phyloP scores from a whole-genome alignment of 1,139 yeast genomes.

The Sugiyamaella xylanicola region DNA sequence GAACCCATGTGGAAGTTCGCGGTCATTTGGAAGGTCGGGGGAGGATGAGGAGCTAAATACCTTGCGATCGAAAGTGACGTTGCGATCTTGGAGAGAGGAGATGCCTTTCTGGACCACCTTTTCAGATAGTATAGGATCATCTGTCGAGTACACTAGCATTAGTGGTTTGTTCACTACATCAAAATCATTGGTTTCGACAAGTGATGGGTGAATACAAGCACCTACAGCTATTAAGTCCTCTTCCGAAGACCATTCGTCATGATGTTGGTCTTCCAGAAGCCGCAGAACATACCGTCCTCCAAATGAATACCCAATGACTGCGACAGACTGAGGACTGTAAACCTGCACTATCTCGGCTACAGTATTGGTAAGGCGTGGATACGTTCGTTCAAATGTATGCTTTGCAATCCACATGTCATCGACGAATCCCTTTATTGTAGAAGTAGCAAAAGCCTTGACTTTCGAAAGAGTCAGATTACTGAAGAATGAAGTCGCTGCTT shows the following conservation, averaged over 20 bases:
- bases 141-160: constrained; percentile 40
- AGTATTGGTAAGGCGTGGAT: constrained; percentile 38
- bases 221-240: constrained; percentile 41
- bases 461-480: constrained; percentile 35
- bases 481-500: constrained; percentile 7
- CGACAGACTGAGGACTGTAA: constrained; percentile 41
- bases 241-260: constrained; percentile 36
- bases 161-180: constrained; percentile 38
- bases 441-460: constrained; percentile 41
- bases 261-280: constrained; percentile 33
- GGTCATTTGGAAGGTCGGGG: constrained; percentile 26
- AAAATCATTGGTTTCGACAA: constrained; percentile 40
- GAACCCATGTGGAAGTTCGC: constrained; percentile 46
- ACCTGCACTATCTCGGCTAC: constrained; percentile 42
- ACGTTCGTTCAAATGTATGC: constrained; percentile 42
- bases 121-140: constrained; percentile 39
- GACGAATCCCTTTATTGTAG: constrained; percentile 41
- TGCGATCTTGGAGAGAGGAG: constrained; percentile 29
- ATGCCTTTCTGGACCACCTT: constrained; percentile 31
- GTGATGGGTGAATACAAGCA: constrained; percentile 43
- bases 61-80: constrained; percentile 32
- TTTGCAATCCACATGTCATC: constrained; percentile 48
- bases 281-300: constrained; percentile 45
- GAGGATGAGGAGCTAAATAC: constrained; percentile 27
- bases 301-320: constrained; percentile 46